Percentiles rank a stretch among this genome's conserved stretches.
These are phyloP conservation scores for Tritrichomonas foetus DNA, from an alignment of 208 protist species.

Conservation along the genomic window DNA sequence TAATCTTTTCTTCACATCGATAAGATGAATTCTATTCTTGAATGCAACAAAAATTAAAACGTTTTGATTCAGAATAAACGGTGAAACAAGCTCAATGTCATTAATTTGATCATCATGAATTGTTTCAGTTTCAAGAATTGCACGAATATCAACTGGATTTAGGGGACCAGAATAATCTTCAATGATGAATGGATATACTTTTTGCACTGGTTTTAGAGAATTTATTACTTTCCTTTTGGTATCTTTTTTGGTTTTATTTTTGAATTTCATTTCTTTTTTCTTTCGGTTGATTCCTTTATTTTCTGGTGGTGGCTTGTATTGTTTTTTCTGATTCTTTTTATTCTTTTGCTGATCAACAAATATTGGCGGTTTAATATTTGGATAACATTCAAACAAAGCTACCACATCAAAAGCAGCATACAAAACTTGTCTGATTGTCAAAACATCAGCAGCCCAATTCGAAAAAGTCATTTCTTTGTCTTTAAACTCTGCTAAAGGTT, in stretches of 20 bases:
- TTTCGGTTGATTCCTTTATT: too few species aligned
- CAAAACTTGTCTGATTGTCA: not conserved
- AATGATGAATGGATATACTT: not conserved
- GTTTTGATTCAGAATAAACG: not conserved
- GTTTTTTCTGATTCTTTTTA: too few species aligned
- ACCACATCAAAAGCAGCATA: conserved; percentile 36
- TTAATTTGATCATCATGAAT: not conserved
- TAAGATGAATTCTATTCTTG: too few species aligned
- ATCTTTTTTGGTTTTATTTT: too few species aligned
- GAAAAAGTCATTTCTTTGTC: not conserved
- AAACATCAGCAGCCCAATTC: not conserved
- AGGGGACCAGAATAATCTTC: not conserved
- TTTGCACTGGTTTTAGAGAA: not conserved
- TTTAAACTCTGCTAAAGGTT: not conserved
- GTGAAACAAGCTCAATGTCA: not conserved
- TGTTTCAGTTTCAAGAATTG: not conserved
- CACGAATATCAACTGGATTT: not conserved
- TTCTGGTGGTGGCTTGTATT: too few species aligned
- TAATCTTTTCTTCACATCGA: too few species aligned
- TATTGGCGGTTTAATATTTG: too few species aligned
- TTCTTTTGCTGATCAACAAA: too few species aligned
- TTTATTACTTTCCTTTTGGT: not conserved
- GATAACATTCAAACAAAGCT: not conserved
- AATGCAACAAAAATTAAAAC: not conserved
- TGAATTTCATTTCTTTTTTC: too few species aligned